Base-by-base conservation (phyloP, 2,329 filamentous ascomycete genomes). In the Mariannaea elegans region DNA sequence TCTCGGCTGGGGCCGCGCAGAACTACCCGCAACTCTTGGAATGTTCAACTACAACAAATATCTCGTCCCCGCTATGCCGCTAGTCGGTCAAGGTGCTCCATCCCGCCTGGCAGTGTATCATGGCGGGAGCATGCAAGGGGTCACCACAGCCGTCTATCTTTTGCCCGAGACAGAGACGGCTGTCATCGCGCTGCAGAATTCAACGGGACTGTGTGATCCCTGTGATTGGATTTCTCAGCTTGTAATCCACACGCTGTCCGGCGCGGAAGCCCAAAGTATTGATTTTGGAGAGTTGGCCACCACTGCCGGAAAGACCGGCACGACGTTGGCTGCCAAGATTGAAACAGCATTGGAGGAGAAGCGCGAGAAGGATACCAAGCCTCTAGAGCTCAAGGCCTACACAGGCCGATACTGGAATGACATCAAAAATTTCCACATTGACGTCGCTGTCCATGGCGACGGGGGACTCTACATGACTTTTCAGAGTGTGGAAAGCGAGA, bases 201-300 rank as follows among this genome's bases (percentile, higher is more conserved):
- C 46, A 9, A 36, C 32, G 10, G 46, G 31, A 23, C 10, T 49
- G 31, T 49, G 46, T 19, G 46, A 49, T 10, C 31, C 32, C n/a
- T 36, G 31, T 19, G 46, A 39, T 13, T 49, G 46, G 46, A 27
- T 27, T 16, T 38, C 31, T 14, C 46, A 49, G 46, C 46, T 49
- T 3, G 14, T 49, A 8, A 16, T 49, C 16, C 16, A 49, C 5
- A 49, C 46, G 12, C 19, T 38, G 12, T 49, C 13, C 10, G 39
- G 19, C 7, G 39, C 16, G 7, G 39, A 14, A 21, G 39, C 24
- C 9, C 24, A 23, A 3, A 4, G 16, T 13, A 42, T 42, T 21
- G 39, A 42, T 14, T 42, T 42, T 21, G 39, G 21, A 8, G 8
- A 10, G 9, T 42, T 42, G 8, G 19, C 39, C 18, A 42, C 16